Percentiles rank a stretch among this genome's conserved stretches.
Conservation (phyloP, 2,329 filamentous ascomycete species). For the Alternaria burnsii region DNA sequence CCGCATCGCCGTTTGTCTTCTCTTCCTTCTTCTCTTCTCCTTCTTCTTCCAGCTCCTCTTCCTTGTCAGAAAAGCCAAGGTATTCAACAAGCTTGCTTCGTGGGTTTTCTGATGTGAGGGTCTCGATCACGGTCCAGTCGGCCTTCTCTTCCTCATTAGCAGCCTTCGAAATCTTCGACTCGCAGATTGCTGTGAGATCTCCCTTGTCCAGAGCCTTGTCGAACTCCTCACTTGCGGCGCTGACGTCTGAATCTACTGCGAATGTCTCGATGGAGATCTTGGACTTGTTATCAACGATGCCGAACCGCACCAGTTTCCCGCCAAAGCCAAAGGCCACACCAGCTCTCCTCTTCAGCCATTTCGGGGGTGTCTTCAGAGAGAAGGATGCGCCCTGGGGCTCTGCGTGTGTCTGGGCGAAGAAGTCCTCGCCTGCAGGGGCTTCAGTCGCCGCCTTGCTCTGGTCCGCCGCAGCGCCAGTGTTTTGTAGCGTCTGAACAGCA, state of each 20-base stretch:
- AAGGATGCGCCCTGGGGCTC: conserved; percentile 92
- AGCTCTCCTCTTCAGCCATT: conserved; percentile 85
- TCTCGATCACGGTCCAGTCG: conserved; percentile 95
- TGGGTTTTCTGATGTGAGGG: conserved; percentile 84
- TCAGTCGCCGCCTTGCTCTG: conserved; percentile 65
- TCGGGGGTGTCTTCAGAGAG: conserved; percentile 83
- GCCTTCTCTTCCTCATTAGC: conserved; percentile 90
- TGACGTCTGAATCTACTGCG: conserved; percentile 84
- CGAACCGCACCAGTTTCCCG: conserved; percentile 85
- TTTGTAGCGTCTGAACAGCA: conserved; percentile 90
- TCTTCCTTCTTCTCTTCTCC: conserved; percentile 30
- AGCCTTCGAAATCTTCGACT: conserved; percentile 76
- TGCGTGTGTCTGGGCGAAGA: conserved; percentile 91
- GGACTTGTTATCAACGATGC: conserved; percentile 73
- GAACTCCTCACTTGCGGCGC: conserved; percentile 84
- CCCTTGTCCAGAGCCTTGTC: conserved; percentile 82
- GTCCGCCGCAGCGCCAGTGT: conserved; percentile 81
- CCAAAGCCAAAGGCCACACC: conserved; percentile 95
- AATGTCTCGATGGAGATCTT: conserved; percentile 88
- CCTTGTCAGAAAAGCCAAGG: conserved; percentile 78
- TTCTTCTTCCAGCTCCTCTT: conserved; percentile 46
- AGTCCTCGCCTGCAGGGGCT: conserved; percentile 88
- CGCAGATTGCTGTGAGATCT: conserved; percentile 80
- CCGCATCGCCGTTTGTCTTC: conserved; percentile 57
- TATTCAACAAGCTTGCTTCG: conserved; percentile 86